Evolutionary conservation across 2,329 filamentous ascomycete species (phyloP).

Genomic region (Colletotrichum coccodes): DNA sequence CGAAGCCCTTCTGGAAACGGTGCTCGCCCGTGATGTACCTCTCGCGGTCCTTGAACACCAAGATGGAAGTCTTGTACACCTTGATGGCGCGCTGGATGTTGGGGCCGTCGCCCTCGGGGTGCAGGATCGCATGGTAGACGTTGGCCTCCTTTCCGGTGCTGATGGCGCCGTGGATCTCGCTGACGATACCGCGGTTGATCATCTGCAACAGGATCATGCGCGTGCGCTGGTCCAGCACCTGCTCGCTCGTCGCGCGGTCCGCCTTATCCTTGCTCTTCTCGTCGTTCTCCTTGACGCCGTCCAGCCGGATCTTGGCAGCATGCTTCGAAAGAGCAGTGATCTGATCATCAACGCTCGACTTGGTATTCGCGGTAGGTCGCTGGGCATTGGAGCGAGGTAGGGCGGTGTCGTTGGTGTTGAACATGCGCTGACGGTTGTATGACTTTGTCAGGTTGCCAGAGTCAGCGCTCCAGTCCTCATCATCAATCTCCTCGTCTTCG

Average conservation of each 20-base stretch:
- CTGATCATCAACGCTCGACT: constrained; percentile 85
- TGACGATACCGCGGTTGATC: constrained; percentile 90
- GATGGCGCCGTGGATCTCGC: constrained; percentile 92
- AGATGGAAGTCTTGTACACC: constrained; percentile 97
- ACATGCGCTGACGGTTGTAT: constrained; percentile 84
- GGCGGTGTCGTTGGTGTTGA: constrained; percentile 63
- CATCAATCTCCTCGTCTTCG: constrained; percentile 71
- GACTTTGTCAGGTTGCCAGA: constrained; percentile 82
- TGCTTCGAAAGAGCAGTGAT: constrained; percentile 86
- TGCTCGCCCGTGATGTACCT: constrained; percentile 96
- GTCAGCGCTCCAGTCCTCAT: constrained; percentile 63
- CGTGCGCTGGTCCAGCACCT: constrained; percentile 92
- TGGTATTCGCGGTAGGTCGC: constrained; percentile 82
- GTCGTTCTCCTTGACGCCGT: constrained; percentile 65
- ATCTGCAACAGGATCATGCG: constrained; percentile 96
- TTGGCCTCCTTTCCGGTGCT: constrained; percentile 99
- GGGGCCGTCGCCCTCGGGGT: constrained; percentile 64
- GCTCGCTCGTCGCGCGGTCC: constrained; percentile 92
- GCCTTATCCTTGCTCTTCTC: constrained; percentile 83
- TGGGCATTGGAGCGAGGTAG: constrained; percentile 81
- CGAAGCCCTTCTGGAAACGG: constrained; percentile 89
- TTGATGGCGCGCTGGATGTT: constrained; percentile 88
- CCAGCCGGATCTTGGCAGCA: constrained; percentile 85
- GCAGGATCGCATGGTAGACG: constrained; percentile 88
- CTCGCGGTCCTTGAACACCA: constrained; percentile 98